phyloP scores from a whole-genome alignment of 768 basidiomycete genomes.

The Mycena leptocephala region DNA sequence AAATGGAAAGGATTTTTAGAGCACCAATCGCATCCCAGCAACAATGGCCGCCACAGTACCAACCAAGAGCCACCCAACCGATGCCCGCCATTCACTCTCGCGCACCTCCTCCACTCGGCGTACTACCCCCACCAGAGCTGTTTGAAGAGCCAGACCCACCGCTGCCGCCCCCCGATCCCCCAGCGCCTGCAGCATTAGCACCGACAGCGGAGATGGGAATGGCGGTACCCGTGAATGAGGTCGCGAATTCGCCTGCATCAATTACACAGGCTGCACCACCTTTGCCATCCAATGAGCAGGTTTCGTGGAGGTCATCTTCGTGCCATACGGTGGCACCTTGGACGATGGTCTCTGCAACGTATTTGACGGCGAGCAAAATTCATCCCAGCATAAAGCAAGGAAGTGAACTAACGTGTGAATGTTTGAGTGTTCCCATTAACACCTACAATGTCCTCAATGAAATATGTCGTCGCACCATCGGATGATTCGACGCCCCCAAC shows the following conservation, averaged over 20 bases:
- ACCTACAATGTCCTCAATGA: not conserved
- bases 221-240: conserved; percentile 23
- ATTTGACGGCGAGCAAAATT: not conserved
- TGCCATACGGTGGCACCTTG: conserved; percentile 30
- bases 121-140: not conserved
- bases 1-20: conserved; percentile 5
- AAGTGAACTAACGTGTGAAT: conserved; percentile 11
- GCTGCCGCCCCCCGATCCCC: not conserved
- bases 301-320: conserved; percentile 9
- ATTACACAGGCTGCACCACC: conserved; percentile 4
- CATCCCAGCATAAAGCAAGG: not conserved
- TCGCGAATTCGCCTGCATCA: not conserved
- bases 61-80: conserved; percentile 19
- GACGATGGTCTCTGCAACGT: conserved; percentile 15
- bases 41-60: conserved; percentile 10
- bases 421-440: too few relatives aligned
- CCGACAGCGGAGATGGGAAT: conserved; percentile 20
- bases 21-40: conserved; percentile 22
- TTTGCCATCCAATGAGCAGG: conserved; percentile 28
- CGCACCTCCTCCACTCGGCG: not conserved
- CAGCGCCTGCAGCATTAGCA: not conserved
- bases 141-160: too few relatives aligned
- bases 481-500: conserved; percentile 16
- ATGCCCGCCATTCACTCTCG: conserved; percentile 14
- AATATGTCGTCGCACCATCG: conserved; percentile 22